Base-by-base conservation (phyloP, 495 filamentous ascomycete genomes). In the Tuber borchii region DNA sequence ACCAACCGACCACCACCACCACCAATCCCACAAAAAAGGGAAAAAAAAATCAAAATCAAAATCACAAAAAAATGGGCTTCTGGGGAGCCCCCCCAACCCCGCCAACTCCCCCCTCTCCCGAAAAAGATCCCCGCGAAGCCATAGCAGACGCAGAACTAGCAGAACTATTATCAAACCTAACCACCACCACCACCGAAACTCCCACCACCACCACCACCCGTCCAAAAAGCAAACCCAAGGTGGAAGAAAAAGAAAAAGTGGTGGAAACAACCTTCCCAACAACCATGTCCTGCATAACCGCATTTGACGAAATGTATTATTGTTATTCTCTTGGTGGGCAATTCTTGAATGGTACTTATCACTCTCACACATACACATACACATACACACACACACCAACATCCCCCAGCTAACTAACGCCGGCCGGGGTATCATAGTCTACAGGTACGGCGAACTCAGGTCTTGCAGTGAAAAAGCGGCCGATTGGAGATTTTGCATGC, bases 401-500 rank as follows among this genome's bases (percentile, higher is more conserved):
- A n/a, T n/a, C n/a, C n/a, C n/a, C n/a, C n/a, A n/a, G n/a, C n/a
- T n/a, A n/a, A n/a, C n/a, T n/a, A n/a, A n/a, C n/a, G n/a, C n/a
- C n/a, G n/a, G n/a, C n/a, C n/a, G n/a, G n/a, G n/a, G n/a, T n/a
- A 37, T 37, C 34, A 37, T 22, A 77, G 85, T 98, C 12, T 99
- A 99, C 87, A 92, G 95, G 61, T 90, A 92, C 83, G 95, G 95
- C 74, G 84, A 83, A 61, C 78, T 95, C 70, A 88, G 90, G 3
- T 86, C 88, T 16, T 99, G 95, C 86, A 85, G 85, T 42, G 90
- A 95, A 78, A 90, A 92, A 69, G 97, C 93, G 92, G 87, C 90
- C 78, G 91, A 95, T 83, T 97, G 95, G 86, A 93, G 95, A 90
- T 92, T 97, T 85, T 99, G 95, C 86, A 97, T 99, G 93, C 90